Percentiles rank a stretch among this genome's conserved stretches.
Conservation (phyloP, 1,284 basidiomycete genomes). For the Porogramme epimiltina region DNA sequence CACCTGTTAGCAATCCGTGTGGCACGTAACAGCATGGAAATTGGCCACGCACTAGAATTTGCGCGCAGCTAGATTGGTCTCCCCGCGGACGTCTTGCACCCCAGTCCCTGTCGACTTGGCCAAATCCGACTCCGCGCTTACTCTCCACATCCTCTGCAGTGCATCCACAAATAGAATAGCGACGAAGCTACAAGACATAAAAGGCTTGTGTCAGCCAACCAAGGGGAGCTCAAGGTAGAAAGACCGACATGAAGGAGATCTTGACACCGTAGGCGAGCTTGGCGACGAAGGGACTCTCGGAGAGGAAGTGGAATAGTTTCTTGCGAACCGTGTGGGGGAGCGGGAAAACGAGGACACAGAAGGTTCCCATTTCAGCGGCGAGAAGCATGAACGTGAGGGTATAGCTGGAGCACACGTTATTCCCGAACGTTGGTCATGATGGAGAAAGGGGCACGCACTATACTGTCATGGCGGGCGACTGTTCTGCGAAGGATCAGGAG, state of each 20-base stretch:
- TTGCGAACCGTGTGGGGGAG: conserved; percentile 77
- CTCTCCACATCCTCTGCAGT: conserved; percentile 89
- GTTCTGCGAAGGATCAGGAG: neutral
- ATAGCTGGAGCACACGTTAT: conserved; percentile 48
- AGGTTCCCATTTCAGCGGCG: conserved; percentile 77
- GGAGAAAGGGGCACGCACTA: conserved; percentile 48
- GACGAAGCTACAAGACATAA: conserved; percentile 67
- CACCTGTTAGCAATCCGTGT: neutral
- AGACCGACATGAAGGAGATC: conserved; percentile 89
- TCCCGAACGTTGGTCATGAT: neutral
- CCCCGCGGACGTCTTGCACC: conserved; percentile 70
- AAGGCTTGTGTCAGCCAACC: neutral
- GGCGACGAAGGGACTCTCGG: conserved; percentile 66
- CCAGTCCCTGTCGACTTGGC: conserved; percentile 62
- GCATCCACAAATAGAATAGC: conserved; percentile 88
- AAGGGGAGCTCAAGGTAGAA: conserved; percentile 2
- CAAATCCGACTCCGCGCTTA: conserved; percentile 74
- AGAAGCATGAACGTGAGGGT: conserved; percentile 78
- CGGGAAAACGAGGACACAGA: conserved; percentile 75
- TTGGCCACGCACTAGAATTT: conserved; percentile 83
- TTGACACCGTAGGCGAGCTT: conserved; percentile 84
- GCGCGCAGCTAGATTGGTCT: conserved; percentile 85
- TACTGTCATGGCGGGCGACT: conserved; percentile 58
- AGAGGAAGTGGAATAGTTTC: conserved; percentile 76
- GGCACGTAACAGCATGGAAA: neutral